phyloP scores from a whole-genome alignment of 2,329 filamentous ascomycete genomes.

The Ceratocystis diversiconidia region DNA sequence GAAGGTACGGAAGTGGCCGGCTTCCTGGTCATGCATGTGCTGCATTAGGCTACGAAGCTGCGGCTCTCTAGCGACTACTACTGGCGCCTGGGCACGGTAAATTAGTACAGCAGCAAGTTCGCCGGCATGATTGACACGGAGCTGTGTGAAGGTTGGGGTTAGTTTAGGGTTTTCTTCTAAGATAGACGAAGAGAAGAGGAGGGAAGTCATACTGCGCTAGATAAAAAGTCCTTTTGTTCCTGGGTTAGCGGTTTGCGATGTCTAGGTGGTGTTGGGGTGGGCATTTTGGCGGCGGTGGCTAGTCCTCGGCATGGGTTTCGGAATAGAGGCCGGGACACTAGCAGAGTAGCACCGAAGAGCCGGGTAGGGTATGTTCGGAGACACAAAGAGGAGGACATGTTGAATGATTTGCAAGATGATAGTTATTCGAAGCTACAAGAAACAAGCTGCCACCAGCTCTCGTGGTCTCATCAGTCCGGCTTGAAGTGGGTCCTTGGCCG shows the following conservation, averaged over 20 bases:
- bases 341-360: neutral
- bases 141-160: slow-evolving; percentile 29
- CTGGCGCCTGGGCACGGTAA: slow-evolving; percentile 76
- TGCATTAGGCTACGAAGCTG: slow-evolving; percentile 82
- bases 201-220: slow-evolving; percentile 43
- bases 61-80: slow-evolving; percentile 65
- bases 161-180: neutral
- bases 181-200: neutral
- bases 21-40: slow-evolving; percentile 98
- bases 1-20: slow-evolving; percentile 72
- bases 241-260: slow-evolving; percentile 48
- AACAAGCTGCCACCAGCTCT: too few relatives aligned
- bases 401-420: neutral
- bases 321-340: neutral
- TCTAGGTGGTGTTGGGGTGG: slow-evolving; percentile 23
- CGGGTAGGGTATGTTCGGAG: neutral
- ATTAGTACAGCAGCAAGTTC: slow-evolving; percentile 95
- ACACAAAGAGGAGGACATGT: neutral
- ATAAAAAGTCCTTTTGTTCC: slow-evolving; percentile 60
- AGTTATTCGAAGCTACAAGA: too few relatives aligned
- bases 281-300: slow-evolving; percentile 19
- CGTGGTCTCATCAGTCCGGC: neutral
- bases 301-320: neutral
- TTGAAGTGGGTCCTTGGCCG: neutral
- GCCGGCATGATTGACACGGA: slow-evolving; percentile 93